Conservation (phyloP, 768 basidiomycete genomes). For the Hydnum rufescens region DNA sequence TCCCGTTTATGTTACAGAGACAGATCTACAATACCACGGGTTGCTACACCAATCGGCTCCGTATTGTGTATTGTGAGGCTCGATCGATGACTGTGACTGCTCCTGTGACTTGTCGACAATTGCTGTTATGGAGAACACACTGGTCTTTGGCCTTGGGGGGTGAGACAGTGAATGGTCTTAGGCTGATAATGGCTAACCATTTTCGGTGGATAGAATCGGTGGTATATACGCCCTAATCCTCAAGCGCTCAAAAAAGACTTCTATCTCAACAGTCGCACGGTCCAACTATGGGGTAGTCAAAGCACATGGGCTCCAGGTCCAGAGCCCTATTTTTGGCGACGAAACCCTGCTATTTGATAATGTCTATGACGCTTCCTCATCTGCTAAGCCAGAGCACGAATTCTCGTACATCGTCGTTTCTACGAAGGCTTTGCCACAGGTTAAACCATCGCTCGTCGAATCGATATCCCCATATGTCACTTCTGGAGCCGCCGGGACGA, state of each 20-base stretch:
- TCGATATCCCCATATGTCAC: not conserved
- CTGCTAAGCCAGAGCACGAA: not conserved
- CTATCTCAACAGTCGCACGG: not conserved
- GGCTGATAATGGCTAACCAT: not conserved
- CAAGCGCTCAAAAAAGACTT: not conserved
- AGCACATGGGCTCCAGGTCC: not conserved
- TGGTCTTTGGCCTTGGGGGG: slow-evolving; percentile 1
- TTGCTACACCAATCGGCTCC: too few species aligned
- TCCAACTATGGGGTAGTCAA: not conserved
- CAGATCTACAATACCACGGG: too few species aligned
- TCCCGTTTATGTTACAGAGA: too few species aligned
- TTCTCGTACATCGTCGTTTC: not conserved
- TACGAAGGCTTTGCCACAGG: not conserved
- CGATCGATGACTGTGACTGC: too few species aligned
- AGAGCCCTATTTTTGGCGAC: not conserved
- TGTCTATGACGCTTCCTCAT: not conserved
- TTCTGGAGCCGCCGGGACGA: not conserved
- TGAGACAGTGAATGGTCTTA: not conserved
- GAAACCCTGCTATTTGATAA: not conserved
- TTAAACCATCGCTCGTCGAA: not conserved
- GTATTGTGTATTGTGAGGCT: too few species aligned
- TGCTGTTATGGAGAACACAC: not conserved
- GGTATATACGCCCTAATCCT: not conserved
- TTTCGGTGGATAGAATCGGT: not conserved
- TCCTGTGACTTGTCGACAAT: too few species aligned